A percentile compares a stretch with the other conserved stretches of the same genome.
These are phyloP conservation scores for Venturiaceae sp. DNA, from an alignment of 2,329 filamentous ascomycete genomes.

Conservation along the genomic window DNA sequence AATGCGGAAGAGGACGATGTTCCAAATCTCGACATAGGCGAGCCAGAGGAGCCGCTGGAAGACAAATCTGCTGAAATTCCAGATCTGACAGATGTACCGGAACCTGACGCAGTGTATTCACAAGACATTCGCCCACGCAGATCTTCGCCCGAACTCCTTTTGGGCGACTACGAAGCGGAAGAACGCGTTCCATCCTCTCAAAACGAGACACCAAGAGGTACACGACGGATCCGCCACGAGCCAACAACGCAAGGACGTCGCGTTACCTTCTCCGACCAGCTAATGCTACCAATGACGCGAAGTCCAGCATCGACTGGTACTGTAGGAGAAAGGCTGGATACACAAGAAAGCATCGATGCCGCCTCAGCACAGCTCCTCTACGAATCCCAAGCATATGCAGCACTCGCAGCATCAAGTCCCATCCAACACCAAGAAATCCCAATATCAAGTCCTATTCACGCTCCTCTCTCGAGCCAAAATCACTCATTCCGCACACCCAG, in stretches of 20 bases:
- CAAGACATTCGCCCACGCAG: not conserved
- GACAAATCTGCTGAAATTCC: not conserved
- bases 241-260: not conserved
- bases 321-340: not conserved
- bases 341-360: not conserved
- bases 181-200: not conserved
- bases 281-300: not conserved
- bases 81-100: not conserved
- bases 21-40: not conserved
- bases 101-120: not conserved
- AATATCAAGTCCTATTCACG: not conserved
- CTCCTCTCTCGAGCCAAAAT: not conserved
- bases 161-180: not conserved
- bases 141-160: not conserved
- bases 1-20: not conserved
- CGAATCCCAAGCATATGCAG: not conserved
- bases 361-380: not conserved
- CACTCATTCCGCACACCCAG: not conserved
- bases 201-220: not conserved
- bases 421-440: not conserved
- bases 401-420: not conserved
- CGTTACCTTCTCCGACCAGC: not conserved
- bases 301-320: not conserved
- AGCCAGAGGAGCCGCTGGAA: not conserved
- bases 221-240: not conserved